Evolutionary conservation across 2,329 filamentous ascomycete species (phyloP).

Genomic region (Epichloe typhina): DNA sequence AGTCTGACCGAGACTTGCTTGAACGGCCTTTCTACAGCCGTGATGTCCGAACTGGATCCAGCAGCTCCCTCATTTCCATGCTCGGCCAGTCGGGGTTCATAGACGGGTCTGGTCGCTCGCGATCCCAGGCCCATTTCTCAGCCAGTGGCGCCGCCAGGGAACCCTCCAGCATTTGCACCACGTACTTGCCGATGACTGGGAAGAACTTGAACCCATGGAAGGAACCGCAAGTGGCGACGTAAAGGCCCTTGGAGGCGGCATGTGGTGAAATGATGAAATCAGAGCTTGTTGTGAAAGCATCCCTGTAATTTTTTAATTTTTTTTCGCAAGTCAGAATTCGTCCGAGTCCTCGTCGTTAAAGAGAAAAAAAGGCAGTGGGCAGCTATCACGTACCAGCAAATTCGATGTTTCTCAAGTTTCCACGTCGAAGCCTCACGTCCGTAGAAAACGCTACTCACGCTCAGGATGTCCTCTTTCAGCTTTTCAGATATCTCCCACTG

Average conservation of each 20-base stretch:
- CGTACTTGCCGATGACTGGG: constrained; percentile 49
- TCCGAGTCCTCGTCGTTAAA: not conserved
- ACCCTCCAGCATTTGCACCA: constrained; percentile 40
- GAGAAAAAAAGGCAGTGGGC: not conserved
- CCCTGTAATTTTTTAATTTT: constrained; percentile 31
- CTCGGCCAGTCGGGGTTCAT: constrained; percentile 43
- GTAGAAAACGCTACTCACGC: constrained; percentile 45
- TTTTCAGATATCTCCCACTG: constrained; percentile 47
- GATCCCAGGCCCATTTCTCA: constrained; percentile 45
- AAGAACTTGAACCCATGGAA: constrained; percentile 60
- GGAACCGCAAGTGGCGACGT: constrained; percentile 50
- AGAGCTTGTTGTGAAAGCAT: constrained; percentile 47
- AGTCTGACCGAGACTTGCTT: no score
- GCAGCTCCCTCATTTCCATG: constrained; percentile 41
- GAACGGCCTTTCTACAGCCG: constrained; percentile 14
- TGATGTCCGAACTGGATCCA: constrained; percentile 14
- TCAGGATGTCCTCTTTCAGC: constrained; percentile 45
- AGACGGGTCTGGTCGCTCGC: constrained; percentile 39
- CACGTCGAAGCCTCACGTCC: constrained; percentile 40
- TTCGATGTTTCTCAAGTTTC: constrained; percentile 48
- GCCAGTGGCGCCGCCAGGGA: constrained; percentile 28
- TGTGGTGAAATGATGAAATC: constrained; percentile 53
- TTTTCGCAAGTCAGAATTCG: not conserved
- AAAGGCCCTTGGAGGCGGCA: constrained; percentile 36
- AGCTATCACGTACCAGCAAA: constrained; percentile 45